Base-by-base conservation (phyloP, 2,329 filamentous ascomycete genomes). In the Diaporthe capsici region DNA sequence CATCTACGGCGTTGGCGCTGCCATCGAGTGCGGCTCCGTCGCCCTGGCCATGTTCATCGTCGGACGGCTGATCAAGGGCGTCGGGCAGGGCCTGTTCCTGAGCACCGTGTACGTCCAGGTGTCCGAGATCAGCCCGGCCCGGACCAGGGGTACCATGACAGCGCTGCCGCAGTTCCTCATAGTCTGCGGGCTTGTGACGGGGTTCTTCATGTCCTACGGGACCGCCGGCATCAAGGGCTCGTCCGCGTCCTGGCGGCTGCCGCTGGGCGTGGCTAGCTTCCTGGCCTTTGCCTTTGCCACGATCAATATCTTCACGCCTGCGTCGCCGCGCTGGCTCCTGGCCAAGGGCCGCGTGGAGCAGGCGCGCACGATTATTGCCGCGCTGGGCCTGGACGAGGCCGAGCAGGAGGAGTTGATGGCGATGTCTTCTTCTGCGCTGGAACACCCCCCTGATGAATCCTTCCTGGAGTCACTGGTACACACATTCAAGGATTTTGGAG, bases 181-280 rank as follows among this genome's bases (percentile, higher is more conserved):
- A 47, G 87, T 87, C 0, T 72, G 86, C 2, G 90, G 90, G 0
- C 79, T 92, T 0, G 87, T 88, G 2, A 77, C 84, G 0, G 91
- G 91, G 0, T 93, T 89, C 79, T 92, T 93, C 79, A 88, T 86
- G 9, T 92, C 90, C 78, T 92, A 93, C 77, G 91, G 89, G 17
- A 89, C 88, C 12, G 84, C 87, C 0, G 79, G 82, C 0, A 82
- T 91, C 1, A 70, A 25, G 34, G 76, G 77, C 0, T 86, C 85
- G 0, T 87, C 88, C 0, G 79, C 90, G 1, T 87, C 89, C 1
- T 92, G 90, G 90, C 85, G 90, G 3, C 82, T 90, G 0, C 91
- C 91, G 0, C 83, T 90, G 2, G 85, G 85, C 0, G 78, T 85
- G 1, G 82, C 83, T 2, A 85, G 86, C 0, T 80, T 80, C 5